These are phyloP conservation scores for Solanum etuberosum DNA, from an alignment of 257 asterid species.

Conservation along the genomic window DNA sequence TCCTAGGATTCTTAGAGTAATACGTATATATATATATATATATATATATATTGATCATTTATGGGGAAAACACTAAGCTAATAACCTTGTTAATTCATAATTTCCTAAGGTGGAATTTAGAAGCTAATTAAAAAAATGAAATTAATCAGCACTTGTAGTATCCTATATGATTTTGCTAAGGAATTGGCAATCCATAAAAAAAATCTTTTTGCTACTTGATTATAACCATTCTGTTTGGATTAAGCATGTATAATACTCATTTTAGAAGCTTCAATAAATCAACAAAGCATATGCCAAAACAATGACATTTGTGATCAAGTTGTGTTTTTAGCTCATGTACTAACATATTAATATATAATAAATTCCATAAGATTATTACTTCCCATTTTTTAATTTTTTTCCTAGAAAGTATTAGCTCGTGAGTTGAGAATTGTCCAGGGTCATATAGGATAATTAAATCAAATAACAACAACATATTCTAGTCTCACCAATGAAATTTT, in stretches of 20 bases:
- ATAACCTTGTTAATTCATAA: neutral
- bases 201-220: neutral
- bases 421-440: neutral
- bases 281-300: neutral
- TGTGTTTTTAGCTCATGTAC: neutral
- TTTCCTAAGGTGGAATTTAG: neutral
- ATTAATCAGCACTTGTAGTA: neutral
- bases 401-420: neutral
- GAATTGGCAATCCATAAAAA: neutral
- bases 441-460: neutral
- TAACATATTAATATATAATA: neutral
- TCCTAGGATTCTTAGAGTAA: neutral
- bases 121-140: neutral
- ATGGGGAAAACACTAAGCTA: neutral
- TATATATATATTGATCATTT: neutral
- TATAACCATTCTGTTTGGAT: neutral
- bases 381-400: neutral
- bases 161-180: neutral
- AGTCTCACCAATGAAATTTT: too few species aligned
- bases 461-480: too few species aligned
- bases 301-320: neutral
- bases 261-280: neutral
- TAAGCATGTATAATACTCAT: neutral
- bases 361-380: neutral
- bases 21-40: neutral